Evolutionary conservation across 2,329 filamentous ascomycete species (phyloP).

Genomic region (Sporothrix curviconia): DNA sequence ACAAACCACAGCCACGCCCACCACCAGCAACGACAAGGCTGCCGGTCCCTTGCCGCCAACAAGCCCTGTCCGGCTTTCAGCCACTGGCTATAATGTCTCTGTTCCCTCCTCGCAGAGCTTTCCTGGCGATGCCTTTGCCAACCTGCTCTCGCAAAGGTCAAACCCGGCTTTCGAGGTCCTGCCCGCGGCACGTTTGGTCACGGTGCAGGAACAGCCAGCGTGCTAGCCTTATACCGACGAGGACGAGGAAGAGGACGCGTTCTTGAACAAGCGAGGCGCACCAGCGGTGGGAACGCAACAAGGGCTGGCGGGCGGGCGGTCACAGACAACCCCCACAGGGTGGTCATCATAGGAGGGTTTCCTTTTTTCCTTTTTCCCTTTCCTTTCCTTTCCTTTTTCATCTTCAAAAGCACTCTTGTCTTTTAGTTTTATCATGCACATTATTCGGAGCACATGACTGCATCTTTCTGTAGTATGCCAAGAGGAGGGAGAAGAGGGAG

Average conservation of each 20-base stretch:
- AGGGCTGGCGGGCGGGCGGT: constrained; percentile 16
- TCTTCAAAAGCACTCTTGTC: too few relatives aligned
- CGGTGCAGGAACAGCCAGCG: too few relatives aligned
- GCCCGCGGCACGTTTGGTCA: constrained; percentile 33
- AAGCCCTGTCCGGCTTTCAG: neutral
- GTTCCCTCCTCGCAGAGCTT: neutral
- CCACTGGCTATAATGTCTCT: neutral
- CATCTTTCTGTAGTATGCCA: too few relatives aligned
- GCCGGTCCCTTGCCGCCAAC: neutral
- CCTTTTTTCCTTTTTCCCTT: neutral
- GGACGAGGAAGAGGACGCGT: constrained; percentile 3
- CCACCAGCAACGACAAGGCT: neutral
- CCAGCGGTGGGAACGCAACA: constrained; percentile 12
- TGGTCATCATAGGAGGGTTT: neutral
- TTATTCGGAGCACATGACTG: too few relatives aligned
- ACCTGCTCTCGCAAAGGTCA: constrained; percentile 30
- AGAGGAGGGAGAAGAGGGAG: too few relatives aligned
- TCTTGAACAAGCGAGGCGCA: too few relatives aligned
- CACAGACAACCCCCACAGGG: neutral
- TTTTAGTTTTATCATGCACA: too few relatives aligned
- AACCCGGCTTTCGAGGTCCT: constrained; percentile 35
- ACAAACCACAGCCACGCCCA: neutral
- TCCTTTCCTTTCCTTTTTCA: neutral
- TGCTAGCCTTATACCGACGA: neutral
- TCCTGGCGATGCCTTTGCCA: constrained; percentile 26